Evolutionary conservation across 2,329 filamentous ascomycete genomes (phyloP), one percentile per base, ranked within the genome.

Genomic region (Corynespora cassiicola): DNA sequence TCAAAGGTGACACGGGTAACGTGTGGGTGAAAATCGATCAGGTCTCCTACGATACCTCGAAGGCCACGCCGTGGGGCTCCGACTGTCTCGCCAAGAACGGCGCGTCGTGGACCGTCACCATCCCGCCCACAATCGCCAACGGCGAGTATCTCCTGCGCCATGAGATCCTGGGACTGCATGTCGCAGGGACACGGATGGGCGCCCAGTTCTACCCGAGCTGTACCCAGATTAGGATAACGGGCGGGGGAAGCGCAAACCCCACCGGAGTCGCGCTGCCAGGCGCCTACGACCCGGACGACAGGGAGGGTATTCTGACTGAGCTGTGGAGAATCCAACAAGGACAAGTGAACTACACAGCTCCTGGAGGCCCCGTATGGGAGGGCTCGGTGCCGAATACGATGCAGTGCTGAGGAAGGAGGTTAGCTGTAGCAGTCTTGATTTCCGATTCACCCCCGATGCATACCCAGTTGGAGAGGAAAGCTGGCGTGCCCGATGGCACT

Each of bases 11-110:
- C 43, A 54, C 52, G 1, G 64, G 63, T 29, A 53, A 52, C 6
- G 54, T 64, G 8, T 70, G 67, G 68, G 63, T 69, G 39, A 70
- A 70, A 48, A 68, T 70, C 28, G 63, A 69, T 8, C 63, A 69
- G 29, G 54, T 66, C 23, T 55, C 50, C 3, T 69, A 67, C 50
- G 49, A 54, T 21, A 44, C 35, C 8, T 63, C 62, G 29, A 45
- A 60, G 6, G 38, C 47, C 3, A 58, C 62, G 7, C 52, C 61
- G 0, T 70, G 67, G 68, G 67, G 61, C 7, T 67, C 65, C 5
- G 59, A 69, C 31, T 53, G 60, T 6, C 56, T 70, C 1, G 58
- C 59, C 11, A 57, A 57, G 22, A 55, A 68, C n/a, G 60, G 60
- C n/a, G 56, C 62, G 28, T 57, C 60, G 31, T 61, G 66, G 54